Base-by-base conservation (phyloP, 2,329 filamentous ascomycete genomes). In the Colletotrichum tamarilloi region DNA sequence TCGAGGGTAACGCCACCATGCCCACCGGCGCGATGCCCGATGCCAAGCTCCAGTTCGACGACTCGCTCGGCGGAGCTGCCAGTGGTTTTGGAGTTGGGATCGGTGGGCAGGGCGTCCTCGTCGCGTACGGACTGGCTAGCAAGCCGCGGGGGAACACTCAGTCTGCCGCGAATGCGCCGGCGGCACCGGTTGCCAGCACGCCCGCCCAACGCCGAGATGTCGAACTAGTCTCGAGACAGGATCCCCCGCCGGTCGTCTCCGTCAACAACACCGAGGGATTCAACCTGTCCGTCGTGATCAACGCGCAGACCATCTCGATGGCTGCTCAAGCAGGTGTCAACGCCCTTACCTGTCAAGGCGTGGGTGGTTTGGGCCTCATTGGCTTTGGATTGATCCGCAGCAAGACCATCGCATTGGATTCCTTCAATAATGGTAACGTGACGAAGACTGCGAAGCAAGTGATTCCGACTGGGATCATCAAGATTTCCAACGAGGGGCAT, bases 11-110 rank as follows among this genome's bases (percentile, higher is more conserved):
- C 3, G 72, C 80, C 4, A 76, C 62, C 14, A 68, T 74, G 49
- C 77, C 78, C 0, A 38, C 65, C 1, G 69, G 19, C 5, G n/a
- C 72, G 0, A 24, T 78, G 28, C 71, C 76, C 1, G 77, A 80
- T 11, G 77, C 76, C 26, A 79, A 76, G 24, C 70, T 82, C 6
- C 64, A 68, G 4, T 83, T 82, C 35, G 76, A 84, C 67, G 82
- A 84, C 71, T 79, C 80, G 1, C 72, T 83, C 22, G 78, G 77
- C 19, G 82, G 82, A 14, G 81, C 79, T 12, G 80, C 81, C 0
- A 77, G 77, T 22, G 82, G 82, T 0, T 80, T 84, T 32, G 82
- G 81, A 8, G 78, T 78, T 24, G 82, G 82, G 0, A 75, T 83
- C 4, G 81, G 81, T 0, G 79, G 78, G 3, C 79, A 82, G 42